phyloP scores from a whole-genome alignment of 176 grass and related monocot species.

The Thalia dealbata region DNA sequence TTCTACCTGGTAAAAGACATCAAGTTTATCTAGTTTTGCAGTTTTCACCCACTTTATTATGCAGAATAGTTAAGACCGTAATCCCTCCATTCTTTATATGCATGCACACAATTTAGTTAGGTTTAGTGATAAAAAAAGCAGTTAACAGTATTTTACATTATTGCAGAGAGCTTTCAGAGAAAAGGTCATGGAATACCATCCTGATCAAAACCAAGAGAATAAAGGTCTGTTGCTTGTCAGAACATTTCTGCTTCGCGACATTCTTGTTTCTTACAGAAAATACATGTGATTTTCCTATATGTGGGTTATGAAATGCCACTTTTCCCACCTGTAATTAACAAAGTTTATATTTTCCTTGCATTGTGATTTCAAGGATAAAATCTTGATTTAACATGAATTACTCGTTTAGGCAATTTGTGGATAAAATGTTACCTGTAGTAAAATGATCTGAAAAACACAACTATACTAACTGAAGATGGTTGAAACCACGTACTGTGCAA shows the following conservation, averaged over 20 bases:
- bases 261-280: background rate
- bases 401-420: no score
- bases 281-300: no score
- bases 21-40: background rate
- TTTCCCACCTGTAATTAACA: no score
- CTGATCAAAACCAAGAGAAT: constrained; percentile 91
- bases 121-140: background rate
- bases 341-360: background rate
- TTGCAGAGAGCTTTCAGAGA: constrained; percentile 84
- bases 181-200: constrained; percentile 92
- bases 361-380: background rate
- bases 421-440: no score
- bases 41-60: background rate
- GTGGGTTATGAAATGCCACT: no score
- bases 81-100: background rate
- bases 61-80: background rate
- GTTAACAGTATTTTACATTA: background rate
- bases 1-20: no score
- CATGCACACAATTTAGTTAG: background rate
- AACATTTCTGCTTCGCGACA: background rate
- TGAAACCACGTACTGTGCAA: background rate
- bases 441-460: no score
- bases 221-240: constrained; percentile 32
- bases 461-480: no score
- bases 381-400: no score